Evolutionary conservation across 2,329 filamentous ascomycete species (phyloP).

Genomic region (Lecanosticta acicola): DNA sequence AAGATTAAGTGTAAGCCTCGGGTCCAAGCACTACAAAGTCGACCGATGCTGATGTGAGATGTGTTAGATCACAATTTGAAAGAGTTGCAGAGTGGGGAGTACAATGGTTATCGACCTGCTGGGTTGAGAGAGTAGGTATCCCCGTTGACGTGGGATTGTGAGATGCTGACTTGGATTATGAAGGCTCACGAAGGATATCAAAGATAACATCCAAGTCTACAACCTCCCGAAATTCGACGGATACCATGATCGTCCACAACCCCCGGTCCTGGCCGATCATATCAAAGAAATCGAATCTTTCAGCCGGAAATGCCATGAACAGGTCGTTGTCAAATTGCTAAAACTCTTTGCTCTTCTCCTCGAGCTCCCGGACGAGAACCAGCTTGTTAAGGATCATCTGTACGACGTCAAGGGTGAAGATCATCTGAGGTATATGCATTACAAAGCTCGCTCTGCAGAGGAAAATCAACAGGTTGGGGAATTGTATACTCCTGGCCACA

Average conservation of each 20-base stretch:
- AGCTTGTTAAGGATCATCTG: conserved; percentile 51
- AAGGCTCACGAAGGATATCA: conserved; percentile 13
- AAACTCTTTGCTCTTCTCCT: conserved; percentile 57
- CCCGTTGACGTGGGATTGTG: not conserved
- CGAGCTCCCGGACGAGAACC: conserved; percentile 54
- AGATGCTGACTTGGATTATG: not conserved
- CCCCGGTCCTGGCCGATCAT: conserved; percentile 38
- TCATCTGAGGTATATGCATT: conserved; percentile 46
- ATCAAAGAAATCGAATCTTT: conserved; percentile 54
- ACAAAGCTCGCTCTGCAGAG: conserved; percentile 21
- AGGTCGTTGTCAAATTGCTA: conserved; percentile 53
- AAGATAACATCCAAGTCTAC: conserved; percentile 55
- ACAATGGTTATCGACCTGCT: conserved; percentile 24
- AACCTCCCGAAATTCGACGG: conserved; percentile 52
- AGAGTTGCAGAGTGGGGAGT: conserved; percentile 23
- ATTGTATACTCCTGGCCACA: conserved; percentile 33
- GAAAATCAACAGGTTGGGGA: conserved; percentile 19
- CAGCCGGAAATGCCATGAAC: conserved; percentile 45
- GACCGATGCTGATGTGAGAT: too few species aligned
- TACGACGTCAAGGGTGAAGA: conserved; percentile 55
- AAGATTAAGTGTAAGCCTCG: conserved; percentile 58
- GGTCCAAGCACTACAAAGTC: too few species aligned
- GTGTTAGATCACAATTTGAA: conserved; percentile 34
- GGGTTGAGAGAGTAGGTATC: conserved; percentile 12
- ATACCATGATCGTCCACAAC: conserved; percentile 19